Evolutionary conservation across 2,329 filamentous ascomycete genomes (phyloP).

Genomic region (Dactylellina haptotyla): DNA sequence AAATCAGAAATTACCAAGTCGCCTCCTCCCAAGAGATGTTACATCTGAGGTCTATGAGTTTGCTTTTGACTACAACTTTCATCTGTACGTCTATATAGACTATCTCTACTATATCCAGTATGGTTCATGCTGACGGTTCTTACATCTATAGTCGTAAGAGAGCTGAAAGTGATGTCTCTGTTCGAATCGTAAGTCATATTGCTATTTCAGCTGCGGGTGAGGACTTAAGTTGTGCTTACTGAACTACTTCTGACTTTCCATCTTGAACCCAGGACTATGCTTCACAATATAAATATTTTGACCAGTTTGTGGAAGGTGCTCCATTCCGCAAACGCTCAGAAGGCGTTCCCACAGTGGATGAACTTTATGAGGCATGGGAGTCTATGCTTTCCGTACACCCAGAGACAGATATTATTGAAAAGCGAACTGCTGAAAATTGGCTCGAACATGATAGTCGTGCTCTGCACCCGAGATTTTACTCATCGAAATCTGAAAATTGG

Average conservation of each 20-base stretch:
- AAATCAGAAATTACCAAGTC: constrained; percentile 30
- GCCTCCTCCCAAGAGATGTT: constrained; percentile 30
- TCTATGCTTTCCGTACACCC: constrained; percentile 30
- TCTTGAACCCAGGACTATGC: constrained; percentile 29
- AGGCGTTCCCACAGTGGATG: constrained; percentile 20
- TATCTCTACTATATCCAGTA: neutral
- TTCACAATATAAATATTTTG: constrained; percentile 36
- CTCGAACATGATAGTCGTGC: constrained; percentile 35
- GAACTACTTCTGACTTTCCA: constrained; percentile 7
- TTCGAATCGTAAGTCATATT: constrained; percentile 37
- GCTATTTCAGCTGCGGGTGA: neutral
- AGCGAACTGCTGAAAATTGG: constrained; percentile 39
- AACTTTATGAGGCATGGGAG: constrained; percentile 35
- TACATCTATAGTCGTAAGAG: constrained; percentile 32
- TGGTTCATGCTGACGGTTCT: constrained; percentile 7
- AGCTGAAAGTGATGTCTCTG: constrained; percentile 35
- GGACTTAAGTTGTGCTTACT: constrained; percentile 14
- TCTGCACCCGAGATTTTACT: constrained; percentile 36
- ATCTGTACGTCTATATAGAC: constrained; percentile 22
- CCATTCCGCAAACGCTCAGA: constrained; percentile 30
- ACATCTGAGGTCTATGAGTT: constrained; percentile 39
- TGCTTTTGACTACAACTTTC: constrained; percentile 40
- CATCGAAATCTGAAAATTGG: constrained; percentile 10
- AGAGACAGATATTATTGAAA: constrained; percentile 35
- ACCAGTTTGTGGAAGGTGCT: constrained; percentile 17